Evolutionary conservation across 306 rosid genomes (phyloP).

Genomic region (Sechiopsis laciniata): DNA sequence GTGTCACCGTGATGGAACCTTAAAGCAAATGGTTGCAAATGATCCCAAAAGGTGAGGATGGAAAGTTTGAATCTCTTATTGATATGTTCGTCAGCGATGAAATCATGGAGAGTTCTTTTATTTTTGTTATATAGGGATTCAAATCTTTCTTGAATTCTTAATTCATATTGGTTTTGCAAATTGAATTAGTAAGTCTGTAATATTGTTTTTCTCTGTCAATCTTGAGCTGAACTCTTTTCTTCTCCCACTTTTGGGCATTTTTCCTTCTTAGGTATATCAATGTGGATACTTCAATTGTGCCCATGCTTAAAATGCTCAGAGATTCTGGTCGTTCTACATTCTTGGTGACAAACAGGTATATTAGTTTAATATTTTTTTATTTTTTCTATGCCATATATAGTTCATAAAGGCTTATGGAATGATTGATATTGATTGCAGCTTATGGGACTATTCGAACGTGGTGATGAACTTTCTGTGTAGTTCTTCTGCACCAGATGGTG

Average conservation of each 20-base stretch:
- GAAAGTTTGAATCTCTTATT: constrained; percentile 16
- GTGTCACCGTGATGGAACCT: constrained; percentile 97
- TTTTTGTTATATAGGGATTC: neutral
- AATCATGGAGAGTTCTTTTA: neutral
- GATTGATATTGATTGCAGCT: constrained; percentile 45
- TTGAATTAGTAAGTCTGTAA: neutral
- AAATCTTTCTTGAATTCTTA: neutral
- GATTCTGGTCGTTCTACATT: constrained; percentile 89
- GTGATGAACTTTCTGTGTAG: constrained; percentile 91
- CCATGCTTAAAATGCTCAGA: constrained; percentile 88
- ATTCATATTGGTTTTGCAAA: neutral
- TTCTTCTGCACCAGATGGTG: constrained; percentile 37
- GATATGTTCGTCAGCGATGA: neutral
- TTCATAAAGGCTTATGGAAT: neutral
- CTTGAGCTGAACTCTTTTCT: neutral
- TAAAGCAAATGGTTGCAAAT: constrained; percentile 93
- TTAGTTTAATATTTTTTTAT: constrained; percentile 16
- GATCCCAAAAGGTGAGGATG: constrained; percentile 69
- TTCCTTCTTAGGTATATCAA: constrained; percentile 62
- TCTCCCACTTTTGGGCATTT: constrained; percentile 12
- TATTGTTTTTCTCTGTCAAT: neutral
- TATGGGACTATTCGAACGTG: constrained; percentile 92
- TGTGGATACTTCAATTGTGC: constrained; percentile 69
- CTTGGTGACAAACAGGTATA: constrained; percentile 92
- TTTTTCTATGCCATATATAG: neutral